Percentiles rank a stretch among this genome's conserved stretches.
Conservation (phyloP, 2,329 filamentous ascomycete genomes). For the Pestalotiopsis sp. region DNA sequence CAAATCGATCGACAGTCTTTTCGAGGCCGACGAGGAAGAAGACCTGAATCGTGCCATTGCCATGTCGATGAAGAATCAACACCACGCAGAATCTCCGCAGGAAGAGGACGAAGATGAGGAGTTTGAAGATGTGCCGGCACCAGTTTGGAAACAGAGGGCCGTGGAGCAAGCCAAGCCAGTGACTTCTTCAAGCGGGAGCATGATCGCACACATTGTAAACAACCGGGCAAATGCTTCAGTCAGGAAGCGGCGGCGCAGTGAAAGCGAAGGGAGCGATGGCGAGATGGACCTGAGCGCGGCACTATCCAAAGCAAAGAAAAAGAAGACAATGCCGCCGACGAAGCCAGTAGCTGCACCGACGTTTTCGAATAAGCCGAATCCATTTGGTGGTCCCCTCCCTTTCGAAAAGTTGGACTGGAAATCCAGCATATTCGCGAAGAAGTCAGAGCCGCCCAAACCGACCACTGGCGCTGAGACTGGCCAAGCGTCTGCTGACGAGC, state of each 20-base stretch:
- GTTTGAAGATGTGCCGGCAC: slow-evolving; percentile 54
- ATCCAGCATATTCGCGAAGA: slow-evolving; percentile 58
- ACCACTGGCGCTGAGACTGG: neutral
- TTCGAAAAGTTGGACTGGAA: slow-evolving; percentile 84
- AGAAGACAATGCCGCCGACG: slow-evolving; percentile 45
- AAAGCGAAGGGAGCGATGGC: slow-evolving; percentile 67
- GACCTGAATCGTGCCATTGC: slow-evolving; percentile 83
- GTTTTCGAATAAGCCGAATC: slow-evolving; percentile 58
- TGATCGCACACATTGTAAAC: slow-evolving; percentile 76
- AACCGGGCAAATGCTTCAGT: slow-evolving; percentile 68
- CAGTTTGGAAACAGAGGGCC: slow-evolving; percentile 60
- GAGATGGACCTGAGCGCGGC: slow-evolving; percentile 82
- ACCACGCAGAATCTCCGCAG: slow-evolving; percentile 37
- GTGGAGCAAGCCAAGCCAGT: slow-evolving; percentile 55
- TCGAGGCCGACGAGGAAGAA: slow-evolving; percentile 44
- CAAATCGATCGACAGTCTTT: slow-evolving; percentile 22
- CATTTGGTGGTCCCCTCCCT: slow-evolving; percentile 79
- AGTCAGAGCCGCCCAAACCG: slow-evolving; percentile 23
- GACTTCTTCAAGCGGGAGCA: slow-evolving; percentile 52
- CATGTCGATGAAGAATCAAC: slow-evolving; percentile 75
- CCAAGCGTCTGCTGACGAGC: slow-evolving; percentile 19
- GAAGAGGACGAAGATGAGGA: slow-evolving; percentile 41
- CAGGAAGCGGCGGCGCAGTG: slow-evolving; percentile 46
- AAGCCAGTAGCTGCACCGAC: slow-evolving; percentile 36
- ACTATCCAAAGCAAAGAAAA: slow-evolving; percentile 70